These are phyloP conservation scores for Fagopyrum esculentum DNA, from an alignment of 148 eudicot genomes.

Conservation along the genomic window DNA sequence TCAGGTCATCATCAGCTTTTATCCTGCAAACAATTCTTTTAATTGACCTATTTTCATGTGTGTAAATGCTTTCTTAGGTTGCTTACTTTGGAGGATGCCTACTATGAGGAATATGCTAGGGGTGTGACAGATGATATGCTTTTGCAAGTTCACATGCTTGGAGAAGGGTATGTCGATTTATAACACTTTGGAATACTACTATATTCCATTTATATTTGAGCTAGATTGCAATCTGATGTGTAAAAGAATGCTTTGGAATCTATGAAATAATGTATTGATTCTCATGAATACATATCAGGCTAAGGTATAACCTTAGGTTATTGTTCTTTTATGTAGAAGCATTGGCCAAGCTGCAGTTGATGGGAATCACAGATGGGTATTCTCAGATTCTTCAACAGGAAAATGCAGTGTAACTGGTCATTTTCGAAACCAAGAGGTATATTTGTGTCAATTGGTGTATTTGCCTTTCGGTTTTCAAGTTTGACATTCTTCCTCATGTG, in stretches of 20 bases:
- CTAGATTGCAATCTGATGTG: neutral
- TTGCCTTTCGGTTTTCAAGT: neutral
- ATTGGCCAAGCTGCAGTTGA: slow-evolving; percentile 68
- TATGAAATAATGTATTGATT: neutral
- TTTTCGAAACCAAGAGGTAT: slow-evolving; percentile 15
- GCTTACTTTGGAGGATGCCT: slow-evolving; percentile 72
- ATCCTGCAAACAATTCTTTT: neutral
- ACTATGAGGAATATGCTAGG: slow-evolving; percentile 46
- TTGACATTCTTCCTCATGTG: neutral
- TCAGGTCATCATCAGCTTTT: neutral
- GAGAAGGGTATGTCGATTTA: slow-evolving; percentile 64
- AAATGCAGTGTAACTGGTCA: neutral
- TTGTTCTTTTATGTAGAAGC: slow-evolving; percentile 27
- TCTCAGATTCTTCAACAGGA: slow-evolving; percentile 27
- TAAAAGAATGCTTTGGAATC: neutral
- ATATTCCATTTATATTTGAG: neutral
- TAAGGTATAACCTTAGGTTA: slow-evolving; percentile 11
- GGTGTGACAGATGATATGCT: slow-evolving; percentile 44
- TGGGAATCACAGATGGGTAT: slow-evolving; percentile 57
- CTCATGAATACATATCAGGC: neutral
- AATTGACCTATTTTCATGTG: neutral
- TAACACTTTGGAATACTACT: neutral
- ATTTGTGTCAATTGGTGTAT: slow-evolving; percentile 24
- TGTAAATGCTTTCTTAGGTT: slow-evolving; percentile 31
- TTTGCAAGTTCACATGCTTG: slow-evolving; percentile 60